phyloP scores from a whole-genome alignment of 768 basidiomycete species.

The Mycena olivaceomarginata region DNA sequence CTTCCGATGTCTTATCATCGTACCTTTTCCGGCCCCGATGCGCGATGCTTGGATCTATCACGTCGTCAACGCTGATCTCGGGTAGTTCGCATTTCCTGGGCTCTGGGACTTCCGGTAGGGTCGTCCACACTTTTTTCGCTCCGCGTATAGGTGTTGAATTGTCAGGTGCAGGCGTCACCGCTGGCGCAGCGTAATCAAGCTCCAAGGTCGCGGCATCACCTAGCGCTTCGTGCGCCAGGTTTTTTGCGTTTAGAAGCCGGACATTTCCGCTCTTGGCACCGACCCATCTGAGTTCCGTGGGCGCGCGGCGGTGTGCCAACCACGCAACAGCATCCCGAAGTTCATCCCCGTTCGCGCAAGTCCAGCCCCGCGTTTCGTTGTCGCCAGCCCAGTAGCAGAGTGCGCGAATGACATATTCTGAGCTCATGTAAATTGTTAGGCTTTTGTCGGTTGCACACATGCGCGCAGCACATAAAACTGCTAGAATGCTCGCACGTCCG shows the following conservation, averaged over 20 bases:
- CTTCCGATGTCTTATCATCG: too few species aligned
- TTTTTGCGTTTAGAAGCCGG: neutral
- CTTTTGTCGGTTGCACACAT: neutral
- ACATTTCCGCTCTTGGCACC: neutral
- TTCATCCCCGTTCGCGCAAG: neutral
- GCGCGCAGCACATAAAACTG: neutral
- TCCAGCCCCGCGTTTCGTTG: conserved; percentile 6
- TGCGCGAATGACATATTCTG: conserved; percentile 12
- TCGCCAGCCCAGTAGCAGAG: conserved; percentile 21
- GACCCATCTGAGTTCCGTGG: conserved; percentile 1
- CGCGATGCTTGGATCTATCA: neutral
- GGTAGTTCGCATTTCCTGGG: neutral
- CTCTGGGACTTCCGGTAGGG: neutral
- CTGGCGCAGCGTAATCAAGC: neutral
- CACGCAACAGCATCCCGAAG: neutral
- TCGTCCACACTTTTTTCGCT: neutral
- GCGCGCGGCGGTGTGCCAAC: neutral
- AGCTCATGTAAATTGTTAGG: neutral
- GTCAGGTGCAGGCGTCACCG: neutral
- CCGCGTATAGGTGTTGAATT: neutral
- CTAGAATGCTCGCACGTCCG: neutral
- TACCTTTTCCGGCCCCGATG: conserved; percentile 17
- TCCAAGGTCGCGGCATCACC: neutral
- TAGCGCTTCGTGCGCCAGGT: neutral
- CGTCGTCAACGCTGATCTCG: neutral